Percentiles rank a stretch among this genome's conserved stretches.
Evolutionary conservation across 371 early-diverging fungal genomes (phyloP).

Genomic region (Circinella minor): DNA sequence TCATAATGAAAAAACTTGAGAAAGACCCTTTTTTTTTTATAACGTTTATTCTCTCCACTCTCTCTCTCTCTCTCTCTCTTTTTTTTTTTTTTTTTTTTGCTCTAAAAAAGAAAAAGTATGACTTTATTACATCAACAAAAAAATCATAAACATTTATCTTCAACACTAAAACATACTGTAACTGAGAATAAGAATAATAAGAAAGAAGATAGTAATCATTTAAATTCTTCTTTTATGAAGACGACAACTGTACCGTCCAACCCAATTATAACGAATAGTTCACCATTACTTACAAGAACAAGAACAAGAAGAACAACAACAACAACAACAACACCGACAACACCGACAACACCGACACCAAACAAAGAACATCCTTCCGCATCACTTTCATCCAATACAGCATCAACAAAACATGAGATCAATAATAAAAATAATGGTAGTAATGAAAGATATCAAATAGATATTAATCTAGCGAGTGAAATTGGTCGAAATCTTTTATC

Average conservation of each 20-base stretch:
- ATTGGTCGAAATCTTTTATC: constrained; percentile 11
- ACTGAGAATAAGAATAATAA: not conserved
- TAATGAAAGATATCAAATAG: constrained; percentile 2
- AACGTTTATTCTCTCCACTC: too few relatives aligned
- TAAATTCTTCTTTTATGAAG: not conserved
- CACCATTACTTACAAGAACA: not conserved
- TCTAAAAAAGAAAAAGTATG: too few relatives aligned
- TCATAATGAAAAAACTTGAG: too few relatives aligned
- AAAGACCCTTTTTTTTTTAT: too few relatives aligned
- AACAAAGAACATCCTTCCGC: too few relatives aligned
- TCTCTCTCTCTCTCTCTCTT: too few relatives aligned
- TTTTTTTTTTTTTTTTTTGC: too few relatives aligned
- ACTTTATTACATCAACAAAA: too few relatives aligned
- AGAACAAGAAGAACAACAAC: too few relatives aligned
- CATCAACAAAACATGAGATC: not conserved
- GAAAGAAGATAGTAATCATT: not conserved
- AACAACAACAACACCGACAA: too few relatives aligned
- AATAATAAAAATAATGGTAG: not conserved
- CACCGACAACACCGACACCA: not conserved
- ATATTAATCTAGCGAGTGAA: constrained; percentile 10
- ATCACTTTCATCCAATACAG: not conserved
- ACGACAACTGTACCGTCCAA: not conserved
- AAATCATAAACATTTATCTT: not conserved
- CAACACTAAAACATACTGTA: not conserved
- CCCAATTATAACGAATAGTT: not conserved